Evolutionary conservation across 108 stramenopile species (phyloP).

Genomic region (Schizochytrium sp.): DNA sequence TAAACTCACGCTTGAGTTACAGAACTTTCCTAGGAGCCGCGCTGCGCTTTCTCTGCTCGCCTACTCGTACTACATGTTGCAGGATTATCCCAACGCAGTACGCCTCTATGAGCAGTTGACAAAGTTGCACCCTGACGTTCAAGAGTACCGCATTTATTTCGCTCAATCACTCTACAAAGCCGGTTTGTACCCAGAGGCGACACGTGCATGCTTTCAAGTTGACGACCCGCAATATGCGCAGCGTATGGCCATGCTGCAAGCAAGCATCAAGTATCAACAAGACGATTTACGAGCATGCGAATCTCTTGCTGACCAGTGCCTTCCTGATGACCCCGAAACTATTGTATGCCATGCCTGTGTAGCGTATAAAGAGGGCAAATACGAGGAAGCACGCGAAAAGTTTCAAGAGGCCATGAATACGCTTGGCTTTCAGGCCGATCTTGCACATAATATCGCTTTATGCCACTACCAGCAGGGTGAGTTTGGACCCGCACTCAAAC

Average conservation of each 20-base stretch:
- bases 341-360: constrained; percentile 81
- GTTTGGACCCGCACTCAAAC: constrained; percentile 77
- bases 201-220: constrained; percentile 68
- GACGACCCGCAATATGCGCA: constrained; percentile 76
- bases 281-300: constrained; percentile 81
- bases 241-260: constrained; percentile 79
- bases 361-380: constrained; percentile 83
- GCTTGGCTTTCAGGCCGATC: constrained; percentile 80
- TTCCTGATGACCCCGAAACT: constrained; percentile 82
- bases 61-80: constrained; percentile 85
- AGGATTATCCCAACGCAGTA: constrained; percentile 74
- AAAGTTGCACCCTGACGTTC: constrained; percentile 80
- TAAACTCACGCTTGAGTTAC: constrained; percentile 71
- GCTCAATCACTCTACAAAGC: constrained; percentile 85
- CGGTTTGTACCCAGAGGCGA: constrained; percentile 77
- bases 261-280: constrained; percentile 82
- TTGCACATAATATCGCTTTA: constrained; percentile 88
- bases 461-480: constrained; percentile 80
- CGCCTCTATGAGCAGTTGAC: constrained; percentile 84
- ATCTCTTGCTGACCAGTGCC: constrained; percentile 78
- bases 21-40: constrained; percentile 80
- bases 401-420: constrained; percentile 82
- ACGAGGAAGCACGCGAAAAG: constrained; percentile 75
- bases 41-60: constrained; percentile 84
- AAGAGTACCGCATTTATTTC: constrained; percentile 83